phyloP scores from a whole-genome alignment of 2,329 filamentous ascomycete species.

The Paraphaeosphaeria minitans region DNA sequence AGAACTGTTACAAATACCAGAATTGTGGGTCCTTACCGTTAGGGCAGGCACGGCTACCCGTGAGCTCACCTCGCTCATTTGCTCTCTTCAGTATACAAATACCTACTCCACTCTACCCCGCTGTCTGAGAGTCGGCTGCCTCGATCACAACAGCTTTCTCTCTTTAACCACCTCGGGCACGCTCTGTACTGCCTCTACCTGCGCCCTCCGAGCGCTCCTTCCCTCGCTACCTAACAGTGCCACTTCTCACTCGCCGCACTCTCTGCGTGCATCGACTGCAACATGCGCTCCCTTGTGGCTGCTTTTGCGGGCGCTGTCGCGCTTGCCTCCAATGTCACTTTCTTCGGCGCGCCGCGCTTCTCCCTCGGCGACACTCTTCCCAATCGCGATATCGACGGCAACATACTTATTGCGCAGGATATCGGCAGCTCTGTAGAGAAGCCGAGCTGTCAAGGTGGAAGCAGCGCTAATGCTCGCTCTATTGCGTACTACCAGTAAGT shows the following conservation, averaged over 20 bases:
- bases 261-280: neutral
- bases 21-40: neutral
- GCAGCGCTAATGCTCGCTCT: constrained; percentile 18
- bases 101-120: no score
- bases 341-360: constrained; percentile 3
- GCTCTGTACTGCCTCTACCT: neutral
- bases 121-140: no score
- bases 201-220: neutral
- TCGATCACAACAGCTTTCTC: no score
- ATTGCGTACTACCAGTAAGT: constrained; percentile 29
- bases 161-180: neutral
- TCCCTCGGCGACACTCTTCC: constrained; percentile 7
- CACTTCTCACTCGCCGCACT: neutral
- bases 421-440: neutral
- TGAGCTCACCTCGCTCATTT: no score
- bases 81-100: no score
- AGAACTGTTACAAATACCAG: neutral
- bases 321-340: constrained; percentile 5
- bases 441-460: constrained; percentile 21
- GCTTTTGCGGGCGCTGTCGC: neutral
- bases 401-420: constrained; percentile 15
- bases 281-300: neutral
- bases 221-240: neutral
- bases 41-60: neutral
- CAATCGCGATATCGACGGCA: constrained; percentile 9